These are phyloP conservation scores for Medicago arabica DNA, from an alignment of 306 rosid species.

Conservation along the genomic window DNA sequence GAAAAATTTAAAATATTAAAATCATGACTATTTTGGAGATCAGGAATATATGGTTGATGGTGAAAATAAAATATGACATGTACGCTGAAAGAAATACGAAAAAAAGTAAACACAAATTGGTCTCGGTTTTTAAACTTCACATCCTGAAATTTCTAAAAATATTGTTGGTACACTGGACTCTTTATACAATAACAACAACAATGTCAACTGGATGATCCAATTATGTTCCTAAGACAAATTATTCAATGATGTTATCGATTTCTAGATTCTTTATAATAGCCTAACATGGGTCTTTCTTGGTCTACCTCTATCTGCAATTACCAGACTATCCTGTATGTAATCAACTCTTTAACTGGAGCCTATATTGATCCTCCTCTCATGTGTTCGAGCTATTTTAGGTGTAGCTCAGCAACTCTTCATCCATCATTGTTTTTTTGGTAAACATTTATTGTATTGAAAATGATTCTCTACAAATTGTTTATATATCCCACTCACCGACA, in stretches of 20 bases:
- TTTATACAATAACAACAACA: not conserved
- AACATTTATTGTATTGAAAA: not conserved
- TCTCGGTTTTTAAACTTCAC: not conserved
- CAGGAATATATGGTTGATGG: not conserved
- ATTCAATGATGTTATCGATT: not conserved
- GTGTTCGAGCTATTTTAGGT: not conserved
- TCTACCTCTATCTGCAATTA: not conserved
- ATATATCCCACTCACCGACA: not conserved
- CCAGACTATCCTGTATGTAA: conserved; percentile 8
- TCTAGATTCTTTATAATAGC: conserved; percentile 5
- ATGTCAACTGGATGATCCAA: not conserved
- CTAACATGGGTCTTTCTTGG: not conserved
- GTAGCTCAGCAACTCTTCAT: not conserved
- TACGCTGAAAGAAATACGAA: not conserved
- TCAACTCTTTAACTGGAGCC: conserved; percentile 25
- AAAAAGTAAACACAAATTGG: not conserved
- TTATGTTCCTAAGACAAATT: not conserved
- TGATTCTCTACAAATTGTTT: not conserved
- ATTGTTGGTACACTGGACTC: conserved; percentile 10
- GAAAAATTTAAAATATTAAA: not conserved
- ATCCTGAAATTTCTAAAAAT: not conserved
- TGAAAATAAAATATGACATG: not conserved
- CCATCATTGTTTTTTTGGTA: not conserved
- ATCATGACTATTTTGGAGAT: conserved; percentile 1
- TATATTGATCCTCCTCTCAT: not conserved